Conservation (phyloP, 345 rosid genomes). For the Syzygium aqueum region DNA sequence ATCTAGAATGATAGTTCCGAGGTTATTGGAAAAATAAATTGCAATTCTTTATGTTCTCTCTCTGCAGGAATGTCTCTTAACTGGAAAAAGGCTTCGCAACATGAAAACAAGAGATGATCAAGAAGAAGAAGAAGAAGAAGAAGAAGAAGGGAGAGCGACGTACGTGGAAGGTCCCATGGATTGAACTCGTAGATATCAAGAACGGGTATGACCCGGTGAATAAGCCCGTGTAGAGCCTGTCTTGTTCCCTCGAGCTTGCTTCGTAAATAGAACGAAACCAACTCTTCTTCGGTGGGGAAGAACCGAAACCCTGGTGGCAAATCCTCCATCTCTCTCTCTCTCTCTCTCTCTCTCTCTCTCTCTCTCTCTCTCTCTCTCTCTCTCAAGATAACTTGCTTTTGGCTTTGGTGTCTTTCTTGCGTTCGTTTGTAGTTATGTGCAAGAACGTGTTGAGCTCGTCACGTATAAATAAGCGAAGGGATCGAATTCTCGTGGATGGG, state of each 20-base stretch:
- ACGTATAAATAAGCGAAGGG: neutral
- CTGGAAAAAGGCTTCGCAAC: neutral
- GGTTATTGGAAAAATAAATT: neutral
- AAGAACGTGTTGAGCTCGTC: neutral
- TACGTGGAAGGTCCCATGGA: constrained; percentile 48
- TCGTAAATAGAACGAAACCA: constrained; percentile 36
- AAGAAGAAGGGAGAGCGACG: neutral
- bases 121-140: neutral
- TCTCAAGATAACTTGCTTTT: neutral
- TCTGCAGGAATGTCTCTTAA: neutral
- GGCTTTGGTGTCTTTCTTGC: neutral
- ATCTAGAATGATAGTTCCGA: neutral
- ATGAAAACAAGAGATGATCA: neutral
- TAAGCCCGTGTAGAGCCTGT: constrained; percentile 18
- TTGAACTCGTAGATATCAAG: constrained; percentile 33
- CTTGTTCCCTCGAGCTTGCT: constrained; percentile 21
- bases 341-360: neutral
- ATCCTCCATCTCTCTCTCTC: constrained; percentile 1
- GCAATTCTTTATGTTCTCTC: neutral
- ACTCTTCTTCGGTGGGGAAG: constrained; percentile 57
- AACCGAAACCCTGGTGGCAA: constrained; percentile 53
- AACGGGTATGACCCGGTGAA: constrained; percentile 41
- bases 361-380: neutral
- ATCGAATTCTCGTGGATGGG: neutral
- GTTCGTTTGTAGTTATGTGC: neutral